Base-by-base conservation (phyloP, 306 rosid species). In the Lathyrus tuberosus region DNA sequence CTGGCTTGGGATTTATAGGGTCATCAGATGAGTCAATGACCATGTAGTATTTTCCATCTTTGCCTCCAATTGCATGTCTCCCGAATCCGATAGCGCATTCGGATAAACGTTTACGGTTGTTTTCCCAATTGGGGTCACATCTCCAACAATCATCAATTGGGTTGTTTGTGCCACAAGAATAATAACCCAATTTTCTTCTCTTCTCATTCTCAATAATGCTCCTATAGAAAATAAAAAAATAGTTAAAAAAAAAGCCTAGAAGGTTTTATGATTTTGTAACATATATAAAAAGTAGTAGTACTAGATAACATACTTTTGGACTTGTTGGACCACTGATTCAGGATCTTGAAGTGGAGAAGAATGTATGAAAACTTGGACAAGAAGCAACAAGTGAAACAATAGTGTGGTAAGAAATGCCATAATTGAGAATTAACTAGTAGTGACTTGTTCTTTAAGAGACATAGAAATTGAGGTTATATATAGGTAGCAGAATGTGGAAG, bases 141-240 rank as follows among this genome's bases (percentile, higher is more conserved):
- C 89, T 76, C 98, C 98, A 94, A 71, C 97, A 94, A 70, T 93
- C 98, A 57, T 93, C 98, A 28, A 93, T 86, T 14, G 97, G 97
- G 83, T 90, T 93, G 4, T 93, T 95, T 0, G 82, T 85, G 0
- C 82, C 84, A 22, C 97, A 88, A 4, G 96, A 85, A 5, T 82
- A 75, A 61, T 20, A 81, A 0, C 78, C 96, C 84, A 90, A 20
- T 3, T 75, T 87, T 69, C 98, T 82, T 37, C 92, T 79, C 0
- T 82, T 74, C 3, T 51, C 84, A 75, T 81, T 76, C 5, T 56
- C 84, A 75, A 78, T 90, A 22, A 83, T 80, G 84, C 84, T 94
- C 85, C 79, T 75, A 38, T 20, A 26, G 6, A 49, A 4, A 24
- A 24, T 24, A 24, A 24, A 24, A 24, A 24, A 24, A 24, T 24